phyloP scores from a whole-genome alignment of 2,329 filamentous ascomycete genomes.

The Whalleya microplaca region DNA sequence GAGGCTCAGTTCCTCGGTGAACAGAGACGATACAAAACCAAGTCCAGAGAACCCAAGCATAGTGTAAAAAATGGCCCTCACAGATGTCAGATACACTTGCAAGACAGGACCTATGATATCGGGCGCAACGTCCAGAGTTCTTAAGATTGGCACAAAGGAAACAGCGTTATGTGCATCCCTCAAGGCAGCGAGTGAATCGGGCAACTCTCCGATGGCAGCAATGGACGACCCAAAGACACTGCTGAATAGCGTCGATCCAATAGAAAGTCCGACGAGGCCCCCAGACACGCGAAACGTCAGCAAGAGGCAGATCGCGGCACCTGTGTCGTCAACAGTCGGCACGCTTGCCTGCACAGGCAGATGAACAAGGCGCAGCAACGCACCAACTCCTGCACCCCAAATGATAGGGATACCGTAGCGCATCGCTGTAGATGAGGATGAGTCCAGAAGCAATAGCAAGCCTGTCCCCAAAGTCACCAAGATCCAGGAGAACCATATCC shows the following conservation, averaged over 20 bases:
- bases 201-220: slow-evolving; percentile 14
- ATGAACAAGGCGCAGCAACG: slow-evolving; percentile 19
- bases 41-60: slow-evolving; percentile 23
- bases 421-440: slow-evolving; percentile 21
- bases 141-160: slow-evolving; percentile 24
- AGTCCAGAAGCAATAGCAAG: slow-evolving; percentile 21
- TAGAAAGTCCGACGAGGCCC: slow-evolving; percentile 40
- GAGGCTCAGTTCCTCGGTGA: slow-evolving; percentile 21
- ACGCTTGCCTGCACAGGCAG: slow-evolving; percentile 42
- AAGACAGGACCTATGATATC: slow-evolving; percentile 15
- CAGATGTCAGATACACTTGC: slow-evolving; percentile 13
- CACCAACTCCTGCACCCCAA: slow-evolving; percentile 32
- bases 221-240: slow-evolving; percentile 32
- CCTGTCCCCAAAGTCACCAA: slow-evolving; percentile 27
- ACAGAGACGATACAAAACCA: slow-evolving; percentile 19
- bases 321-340: slow-evolving; percentile 38
- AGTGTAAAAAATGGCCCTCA: slow-evolving; percentile 25
- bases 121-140: slow-evolving; percentile 13
- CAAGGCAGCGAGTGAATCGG: slow-evolving; percentile 17
- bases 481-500: slow-evolving; percentile 31
- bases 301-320: slow-evolving; percentile 40
- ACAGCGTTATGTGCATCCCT: slow-evolving; percentile 19
- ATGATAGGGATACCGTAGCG: slow-evolving; percentile 32
- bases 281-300: slow-evolving; percentile 43
- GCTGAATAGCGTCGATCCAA: slow-evolving; percentile 41